phyloP scores from a whole-genome alignment of 2,329 filamentous ascomycete genomes.

The Coniochaeta ligniaria region DNA sequence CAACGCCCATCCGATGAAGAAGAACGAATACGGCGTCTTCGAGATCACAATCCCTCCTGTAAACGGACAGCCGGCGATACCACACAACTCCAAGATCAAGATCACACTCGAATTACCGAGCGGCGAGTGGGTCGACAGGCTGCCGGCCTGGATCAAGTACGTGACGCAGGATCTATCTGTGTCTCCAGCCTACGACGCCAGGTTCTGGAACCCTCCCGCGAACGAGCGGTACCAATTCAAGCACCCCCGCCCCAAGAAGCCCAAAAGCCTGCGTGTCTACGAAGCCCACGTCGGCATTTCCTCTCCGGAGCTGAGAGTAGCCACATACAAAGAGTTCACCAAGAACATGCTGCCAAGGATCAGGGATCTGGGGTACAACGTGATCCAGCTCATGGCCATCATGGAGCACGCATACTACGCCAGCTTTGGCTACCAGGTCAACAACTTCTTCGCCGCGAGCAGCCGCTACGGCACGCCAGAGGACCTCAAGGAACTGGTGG shows the following conservation, averaged over 20 bases:
- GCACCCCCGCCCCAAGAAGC: constrained; percentile 74
- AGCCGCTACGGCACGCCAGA: constrained; percentile 92
- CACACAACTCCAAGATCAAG: constrained; percentile 96
- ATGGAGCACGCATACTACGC: constrained; percentile 99
- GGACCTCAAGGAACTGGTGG: constrained; percentile 92
- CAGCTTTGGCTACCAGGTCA: constrained; percentile 97
- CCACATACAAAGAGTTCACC: constrained; percentile 97
- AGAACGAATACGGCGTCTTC: constrained; percentile 79
- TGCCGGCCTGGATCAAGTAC: constrained; percentile 96
- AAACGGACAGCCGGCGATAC: constrained; percentile 69
- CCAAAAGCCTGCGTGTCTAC: constrained; percentile 82
- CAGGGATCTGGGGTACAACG: constrained; percentile 86
- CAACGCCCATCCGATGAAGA: constrained; percentile 79
- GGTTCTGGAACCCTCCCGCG: constrained; percentile 91
- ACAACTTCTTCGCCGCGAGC: constrained; percentile 97
- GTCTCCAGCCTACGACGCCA: constrained; percentile 87
- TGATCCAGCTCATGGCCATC: constrained; percentile 96
- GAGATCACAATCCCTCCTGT: constrained; percentile 70
- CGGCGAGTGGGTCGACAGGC: constrained; percentile 75
- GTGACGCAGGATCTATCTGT: constrained; percentile 88
- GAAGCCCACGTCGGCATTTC: constrained; percentile 99
- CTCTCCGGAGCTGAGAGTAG: constrained; percentile 77
- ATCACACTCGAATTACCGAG: constrained; percentile 75
- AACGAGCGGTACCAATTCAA: constrained; percentile 77
- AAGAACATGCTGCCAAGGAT: constrained; percentile 87